These are phyloP conservation scores for Rhododendron griersonianum DNA, from an alignment of 148 eudicot species.

Conservation along the genomic window DNA sequence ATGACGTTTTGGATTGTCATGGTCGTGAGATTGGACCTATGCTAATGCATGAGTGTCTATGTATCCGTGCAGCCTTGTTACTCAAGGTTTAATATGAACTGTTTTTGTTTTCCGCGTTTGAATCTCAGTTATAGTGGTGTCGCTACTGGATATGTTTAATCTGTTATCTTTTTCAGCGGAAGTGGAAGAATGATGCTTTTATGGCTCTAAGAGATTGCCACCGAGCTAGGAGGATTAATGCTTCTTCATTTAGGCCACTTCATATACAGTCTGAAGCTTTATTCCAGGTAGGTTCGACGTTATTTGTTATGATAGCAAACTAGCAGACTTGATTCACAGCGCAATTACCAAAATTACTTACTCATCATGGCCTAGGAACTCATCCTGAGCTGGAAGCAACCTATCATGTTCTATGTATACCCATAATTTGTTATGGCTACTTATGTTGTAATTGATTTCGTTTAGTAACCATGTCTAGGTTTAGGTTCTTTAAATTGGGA, in stretches of 20 bases:
- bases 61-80: conserved; percentile 82
- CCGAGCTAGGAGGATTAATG: conserved; percentile 64
- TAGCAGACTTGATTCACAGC: neutral
- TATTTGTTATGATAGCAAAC: neutral
- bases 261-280: conserved; percentile 71
- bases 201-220: conserved; percentile 83
- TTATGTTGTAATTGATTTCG: neutral
- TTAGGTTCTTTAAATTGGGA: neutral
- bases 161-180: conserved; percentile 43
- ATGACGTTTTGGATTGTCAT: conserved; percentile 78
- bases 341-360: neutral
- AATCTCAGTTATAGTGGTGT: conserved; percentile 8
- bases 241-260: conserved; percentile 67
- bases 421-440: neutral
- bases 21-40: conserved; percentile 49
- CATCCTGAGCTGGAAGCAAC: conserved; percentile 5
- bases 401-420: neutral
- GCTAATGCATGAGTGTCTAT: conserved; percentile 78
- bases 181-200: conserved; percentile 91
- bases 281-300: conserved; percentile 40
- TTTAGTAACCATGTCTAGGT: neutral
- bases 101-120: neutral
- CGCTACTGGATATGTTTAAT: neutral
- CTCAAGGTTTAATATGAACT: conserved; percentile 57
- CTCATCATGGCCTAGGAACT: conserved; percentile 2